Evolutionary conservation across 78 protist genomes (phyloP).

Genomic region (Dictyostelium capitatum): DNA sequence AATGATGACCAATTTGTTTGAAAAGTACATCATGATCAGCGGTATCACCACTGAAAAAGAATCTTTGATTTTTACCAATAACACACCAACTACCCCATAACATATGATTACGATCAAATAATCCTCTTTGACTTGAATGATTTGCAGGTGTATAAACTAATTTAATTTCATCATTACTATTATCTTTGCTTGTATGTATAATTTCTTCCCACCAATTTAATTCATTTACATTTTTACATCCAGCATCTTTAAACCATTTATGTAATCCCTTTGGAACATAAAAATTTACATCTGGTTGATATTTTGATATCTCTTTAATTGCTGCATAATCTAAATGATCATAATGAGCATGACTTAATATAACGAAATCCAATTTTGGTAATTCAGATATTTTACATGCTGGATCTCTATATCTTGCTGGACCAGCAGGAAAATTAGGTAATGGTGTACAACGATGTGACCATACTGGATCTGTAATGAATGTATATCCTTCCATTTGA

Average conservation of each 20-base stretch:
- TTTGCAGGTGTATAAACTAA: constrained; percentile 67
- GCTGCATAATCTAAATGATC: constrained; percentile 65
- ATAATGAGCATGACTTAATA: constrained; percentile 71
- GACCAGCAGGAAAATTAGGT: constrained; percentile 38
- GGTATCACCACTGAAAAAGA: constrained; percentile 75
- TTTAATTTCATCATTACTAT: not conserved
- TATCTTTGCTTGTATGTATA: not conserved
- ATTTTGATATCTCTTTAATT: constrained; percentile 1
- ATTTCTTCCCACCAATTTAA: constrained; percentile 80
- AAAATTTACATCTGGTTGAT: constrained; percentile 9
- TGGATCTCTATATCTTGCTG: constrained; percentile 39
- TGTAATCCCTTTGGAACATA: constrained; percentile 67
- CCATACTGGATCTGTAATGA: constrained; percentile 83
- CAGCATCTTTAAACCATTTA: constrained; percentile 23
- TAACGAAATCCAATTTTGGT: constrained; percentile 67
- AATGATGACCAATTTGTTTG: constrained; percentile 66
- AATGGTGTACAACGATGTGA: constrained; percentile 69
- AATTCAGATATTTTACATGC: constrained; percentile 62
- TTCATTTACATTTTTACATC: constrained; percentile 42
- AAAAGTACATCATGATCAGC: constrained; percentile 55
- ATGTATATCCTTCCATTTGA: constrained; percentile 68
- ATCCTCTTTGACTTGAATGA: constrained; percentile 22
- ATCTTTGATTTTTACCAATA: constrained; percentile 36
- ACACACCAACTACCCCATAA: constrained; percentile 73
- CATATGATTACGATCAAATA: not conserved